Evolutionary conservation across 73 alveolate genomes (phyloP), one percentile per base, ranked within the genome.

Genomic region (Paramecium biaurelia): DNA sequence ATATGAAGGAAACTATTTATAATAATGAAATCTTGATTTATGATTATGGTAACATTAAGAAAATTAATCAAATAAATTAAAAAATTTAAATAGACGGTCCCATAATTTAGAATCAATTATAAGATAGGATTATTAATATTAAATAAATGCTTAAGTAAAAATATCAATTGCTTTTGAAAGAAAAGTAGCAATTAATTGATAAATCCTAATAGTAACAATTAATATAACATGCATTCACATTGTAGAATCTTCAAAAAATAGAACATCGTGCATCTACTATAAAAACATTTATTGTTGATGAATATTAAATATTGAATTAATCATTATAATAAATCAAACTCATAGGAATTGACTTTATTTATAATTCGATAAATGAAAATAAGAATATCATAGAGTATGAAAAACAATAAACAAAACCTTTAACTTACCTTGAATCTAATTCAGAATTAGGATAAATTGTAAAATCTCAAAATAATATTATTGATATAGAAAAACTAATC

Each of bases 71-170:
- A 20, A 74, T 74, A 12, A 74, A 74, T 74, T 18, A 28, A 74
- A 74, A 74, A 20, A 7, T 74, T 5, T 37, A 74, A 34, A 74
- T 74, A 14, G 87, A 74, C 35, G 87, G 87, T n/a, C 87, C 87
- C 6, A 23, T 74, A 6, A 74, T 74, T 12, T 37, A 74, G 2
- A 41, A 74, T 3, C 24, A 74, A 37, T 15, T 74, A 74, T 23
- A 74, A 37, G 87, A 74, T 37, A 74, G 87, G 6, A 8, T 74
- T 30, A 28, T 74, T 9, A 74, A 37, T 74, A 37, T 74, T 34
- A 74, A 74, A 37, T 28, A 74, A 41, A 21, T 74, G 63, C 32
- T 34, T 34, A 74, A 37, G 5, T 41, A 74, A 41, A 74, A 74
- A 35, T 24, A 21, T 28, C 11, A 32, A 14, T 14, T 74, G n/a